Conservation (phyloP, 2,329 filamentous ascomycete species). For the Ascochyta lentis region DNA sequence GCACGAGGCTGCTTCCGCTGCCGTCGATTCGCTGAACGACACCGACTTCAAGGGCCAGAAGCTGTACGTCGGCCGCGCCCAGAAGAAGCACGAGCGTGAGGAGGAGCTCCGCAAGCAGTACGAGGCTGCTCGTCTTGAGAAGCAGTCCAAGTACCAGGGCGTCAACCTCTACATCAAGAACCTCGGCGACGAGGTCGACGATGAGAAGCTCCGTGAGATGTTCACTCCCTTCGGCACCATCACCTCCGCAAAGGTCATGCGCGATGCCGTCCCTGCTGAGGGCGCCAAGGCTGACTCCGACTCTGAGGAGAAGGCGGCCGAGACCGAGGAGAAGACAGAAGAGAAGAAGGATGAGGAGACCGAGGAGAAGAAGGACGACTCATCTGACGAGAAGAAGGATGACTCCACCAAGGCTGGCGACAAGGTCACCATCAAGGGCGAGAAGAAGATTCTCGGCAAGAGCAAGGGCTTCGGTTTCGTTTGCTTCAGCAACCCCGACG, state of each 20-base stretch:
- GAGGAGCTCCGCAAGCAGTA: constrained; percentile 99
- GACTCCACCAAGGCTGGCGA: constrained; percentile 60
- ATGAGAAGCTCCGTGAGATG: constrained; percentile 94
- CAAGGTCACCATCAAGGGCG: constrained; percentile 61
- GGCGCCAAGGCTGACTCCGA: constrained; percentile 54
- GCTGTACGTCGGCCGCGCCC: constrained; percentile 95
- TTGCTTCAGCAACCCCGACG: constrained; percentile 99
- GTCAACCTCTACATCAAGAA: constrained; percentile 99
- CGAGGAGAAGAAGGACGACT: constrained; percentile 63
- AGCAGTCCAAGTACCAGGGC: constrained; percentile 98
- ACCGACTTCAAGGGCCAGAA: constrained; percentile 93
- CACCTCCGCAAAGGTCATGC: constrained; percentile 99
- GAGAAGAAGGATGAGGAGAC: constrained; percentile 64
- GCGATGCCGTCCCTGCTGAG: constrained; percentile 70
- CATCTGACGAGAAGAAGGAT: constrained; percentile 66
- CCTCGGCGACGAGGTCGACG: constrained; percentile 93
- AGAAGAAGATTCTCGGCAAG: constrained; percentile 81
- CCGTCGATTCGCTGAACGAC: constrained; percentile 90
- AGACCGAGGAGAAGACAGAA: constrained; percentile 57
- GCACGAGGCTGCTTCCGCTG: constrained; percentile 83
- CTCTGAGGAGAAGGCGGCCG: constrained; percentile 54
- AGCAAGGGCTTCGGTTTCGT: constrained; percentile 99
- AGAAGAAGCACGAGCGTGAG: constrained; percentile 99
- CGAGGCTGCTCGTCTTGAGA: constrained; percentile 95
- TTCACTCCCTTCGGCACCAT: constrained; percentile 93